Evolutionary conservation across 202 grass and related monocot genomes (phyloP), one percentile per base, ranked within the genome.

Genomic region (Saccharum hybrid): DNA sequence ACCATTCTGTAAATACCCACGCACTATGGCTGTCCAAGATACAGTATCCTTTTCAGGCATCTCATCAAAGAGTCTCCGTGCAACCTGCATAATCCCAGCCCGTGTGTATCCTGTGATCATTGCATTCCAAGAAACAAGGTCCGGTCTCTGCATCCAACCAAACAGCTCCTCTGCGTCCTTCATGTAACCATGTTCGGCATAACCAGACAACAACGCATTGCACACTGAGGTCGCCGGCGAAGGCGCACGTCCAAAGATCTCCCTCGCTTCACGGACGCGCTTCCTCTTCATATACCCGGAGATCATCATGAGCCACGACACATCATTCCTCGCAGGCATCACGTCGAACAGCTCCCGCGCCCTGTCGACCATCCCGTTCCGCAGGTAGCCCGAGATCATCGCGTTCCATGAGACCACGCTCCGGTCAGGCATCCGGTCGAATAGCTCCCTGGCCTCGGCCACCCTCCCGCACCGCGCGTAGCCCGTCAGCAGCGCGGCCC

Each of bases 321-420:
- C 26, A 28, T 28, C 26, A 28, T 28, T 28, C 26, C 26, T 28
- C 26, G 26, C 26, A 28, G 26, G 26, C 92, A 94, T 94, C 28
- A 13, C 12, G 31, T 94, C 87, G 12, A 94, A 94, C 68, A 94
- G 8, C 82, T 92, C 85, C 1, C 87, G 71, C 0, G 89, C 92
- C 34, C 42, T 81, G 40, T 71, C 67, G 0, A 92, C 18, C 84
- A 80, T 90, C 61, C 87, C 85, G 1, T 90, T 94, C 51, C 61
- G 48, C 26, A 81, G 0, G 21, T 94, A 94, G 0, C 87, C 82
- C 0, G 92, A 94, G 1, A 91, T 15, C 89, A 92, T 92, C 7
- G 87, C 82, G 67, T 94, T 94, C 92, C 92, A 94, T 0, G 90
- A 92, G 7, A 76, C 88, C 10, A 90, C 85, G 7, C 68, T 94